Evolutionary conservation across 2,329 filamentous ascomycete genomes (phyloP).

Genomic region (Pseudogymnoascus sp.): DNA sequence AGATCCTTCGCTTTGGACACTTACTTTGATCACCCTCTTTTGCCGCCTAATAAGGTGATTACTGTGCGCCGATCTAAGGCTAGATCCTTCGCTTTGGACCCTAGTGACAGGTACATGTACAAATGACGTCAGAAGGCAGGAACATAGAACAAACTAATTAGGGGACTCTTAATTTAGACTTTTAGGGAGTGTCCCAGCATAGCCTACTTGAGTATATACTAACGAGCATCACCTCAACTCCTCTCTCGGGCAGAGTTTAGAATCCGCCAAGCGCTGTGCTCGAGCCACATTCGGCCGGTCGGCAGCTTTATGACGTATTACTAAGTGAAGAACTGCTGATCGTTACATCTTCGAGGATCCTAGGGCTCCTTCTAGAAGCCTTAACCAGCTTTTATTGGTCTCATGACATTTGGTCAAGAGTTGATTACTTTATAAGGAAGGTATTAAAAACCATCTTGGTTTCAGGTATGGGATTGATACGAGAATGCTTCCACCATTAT

Average conservation of each 20-base stretch:
- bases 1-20: not conserved
- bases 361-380: too few relatives aligned
- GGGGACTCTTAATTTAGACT: not conserved
- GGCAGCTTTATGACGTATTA: not conserved
- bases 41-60: not conserved
- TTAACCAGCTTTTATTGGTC: not conserved
- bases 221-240: not conserved
- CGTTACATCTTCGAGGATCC: too few relatives aligned
- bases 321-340: not conserved
- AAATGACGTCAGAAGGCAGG: not conserved
- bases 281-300: not conserved
- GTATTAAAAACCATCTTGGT: not conserved
- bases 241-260: not conserved
- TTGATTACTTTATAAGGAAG: not conserved
- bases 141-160: not conserved
- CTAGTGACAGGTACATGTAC: not conserved
- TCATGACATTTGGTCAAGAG: not conserved
- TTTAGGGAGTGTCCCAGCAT: not conserved
- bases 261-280: not conserved
- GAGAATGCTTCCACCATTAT: not conserved
- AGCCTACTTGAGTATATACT: not conserved
- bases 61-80: not conserved
- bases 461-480: not conserved
- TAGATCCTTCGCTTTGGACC: not conserved
- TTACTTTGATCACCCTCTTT: not conserved